Evolutionary conservation across 2,329 filamentous ascomycete species (phyloP).

Genomic region (Penicillium concentricum): DNA sequence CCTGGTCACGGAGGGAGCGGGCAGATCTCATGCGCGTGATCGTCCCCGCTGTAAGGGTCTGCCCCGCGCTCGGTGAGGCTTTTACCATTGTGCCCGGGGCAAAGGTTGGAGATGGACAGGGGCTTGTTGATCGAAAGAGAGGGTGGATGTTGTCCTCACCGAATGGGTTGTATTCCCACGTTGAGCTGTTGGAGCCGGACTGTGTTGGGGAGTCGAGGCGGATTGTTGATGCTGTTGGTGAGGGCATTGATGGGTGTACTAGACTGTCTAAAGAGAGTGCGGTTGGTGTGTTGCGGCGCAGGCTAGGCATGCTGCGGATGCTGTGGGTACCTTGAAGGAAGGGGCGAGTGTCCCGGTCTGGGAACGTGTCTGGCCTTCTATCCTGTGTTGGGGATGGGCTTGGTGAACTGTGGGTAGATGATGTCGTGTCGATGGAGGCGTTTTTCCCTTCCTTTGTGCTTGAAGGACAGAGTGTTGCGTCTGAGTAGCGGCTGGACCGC

Average conservation of each 20-base stretch:
- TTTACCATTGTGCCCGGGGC: slow-evolving; percentile 56
- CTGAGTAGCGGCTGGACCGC: slow-evolving; percentile 33
- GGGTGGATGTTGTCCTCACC: slow-evolving; percentile 58
- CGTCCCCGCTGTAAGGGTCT: slow-evolving; percentile 47
- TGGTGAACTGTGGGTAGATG: slow-evolving; percentile 15
- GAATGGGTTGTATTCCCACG: slow-evolving; percentile 20
- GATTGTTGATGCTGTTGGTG: slow-evolving; percentile 22
- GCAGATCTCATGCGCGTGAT: slow-evolving; percentile 39
- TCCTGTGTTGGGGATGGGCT: slow-evolving; percentile 11
- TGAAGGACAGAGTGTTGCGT: slow-evolving; percentile 28
- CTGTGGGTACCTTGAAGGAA: slow-evolving; percentile 15
- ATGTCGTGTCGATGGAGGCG: slow-evolving; percentile 23
- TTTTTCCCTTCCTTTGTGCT: slow-evolving; percentile 23
- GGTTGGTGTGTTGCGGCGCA: slow-evolving; percentile 18
- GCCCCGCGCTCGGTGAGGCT: slow-evolving; percentile 55
- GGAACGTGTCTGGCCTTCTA: neutral
- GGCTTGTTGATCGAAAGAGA: slow-evolving; percentile 56
- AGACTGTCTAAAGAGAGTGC: slow-evolving; percentile 30
- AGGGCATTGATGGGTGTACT: slow-evolving; percentile 15
- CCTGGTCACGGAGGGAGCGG: slow-evolving; percentile 30
- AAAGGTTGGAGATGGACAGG: slow-evolving; percentile 51
- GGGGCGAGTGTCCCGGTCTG: slow-evolving; percentile 11
- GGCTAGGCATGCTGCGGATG: slow-evolving; percentile 23
- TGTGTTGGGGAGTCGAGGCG: slow-evolving; percentile 16
- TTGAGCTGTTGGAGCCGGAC: slow-evolving; percentile 6